Conservation (phyloP, 2,329 filamentous ascomycete genomes). For the Lasiodiplodia theobromae region DNA sequence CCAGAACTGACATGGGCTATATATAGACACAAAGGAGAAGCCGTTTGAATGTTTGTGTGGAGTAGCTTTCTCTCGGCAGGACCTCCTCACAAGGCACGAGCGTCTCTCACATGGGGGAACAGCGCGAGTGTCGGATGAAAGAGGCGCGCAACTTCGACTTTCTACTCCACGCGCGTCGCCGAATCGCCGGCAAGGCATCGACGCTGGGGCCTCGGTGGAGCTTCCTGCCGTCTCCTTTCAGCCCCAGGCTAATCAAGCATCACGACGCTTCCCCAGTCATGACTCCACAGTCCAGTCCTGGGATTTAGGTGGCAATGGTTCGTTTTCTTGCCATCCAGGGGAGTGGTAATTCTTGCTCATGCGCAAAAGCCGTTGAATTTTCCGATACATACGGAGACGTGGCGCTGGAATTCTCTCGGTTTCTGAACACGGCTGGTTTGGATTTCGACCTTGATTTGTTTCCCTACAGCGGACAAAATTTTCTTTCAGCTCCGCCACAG, state of each 20-base stretch:
- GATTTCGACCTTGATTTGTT: constrained; percentile 9
- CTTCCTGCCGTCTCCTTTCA: not conserved
- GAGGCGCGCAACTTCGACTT: not conserved
- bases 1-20: too few species aligned
- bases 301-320: not conserved
- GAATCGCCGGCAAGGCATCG: not conserved
- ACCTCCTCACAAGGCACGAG: constrained; percentile 3
- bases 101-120: not conserved
- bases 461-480: not conserved
- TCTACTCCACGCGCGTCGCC: not conserved
- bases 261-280: not conserved
- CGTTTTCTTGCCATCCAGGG: too few species aligned
- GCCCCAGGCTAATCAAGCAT: not conserved
- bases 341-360: not conserved
- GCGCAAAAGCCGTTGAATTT: not conserved
- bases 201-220: not conserved
- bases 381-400: constrained; percentile 1
- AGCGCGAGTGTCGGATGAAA: not conserved
- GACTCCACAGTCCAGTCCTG: not conserved
- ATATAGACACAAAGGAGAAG: constrained; percentile 16
- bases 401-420: constrained; percentile 1
- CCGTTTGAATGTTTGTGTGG: not conserved
- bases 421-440: constrained; percentile 1
- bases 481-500: not conserved
- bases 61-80: not conserved